A percentile compares a stretch with the other conserved stretches of the same genome.
Evolutionary conservation across 495 filamentous ascomycete genomes (phyloP).

Genomic region (Xylaria acuta): DNA sequence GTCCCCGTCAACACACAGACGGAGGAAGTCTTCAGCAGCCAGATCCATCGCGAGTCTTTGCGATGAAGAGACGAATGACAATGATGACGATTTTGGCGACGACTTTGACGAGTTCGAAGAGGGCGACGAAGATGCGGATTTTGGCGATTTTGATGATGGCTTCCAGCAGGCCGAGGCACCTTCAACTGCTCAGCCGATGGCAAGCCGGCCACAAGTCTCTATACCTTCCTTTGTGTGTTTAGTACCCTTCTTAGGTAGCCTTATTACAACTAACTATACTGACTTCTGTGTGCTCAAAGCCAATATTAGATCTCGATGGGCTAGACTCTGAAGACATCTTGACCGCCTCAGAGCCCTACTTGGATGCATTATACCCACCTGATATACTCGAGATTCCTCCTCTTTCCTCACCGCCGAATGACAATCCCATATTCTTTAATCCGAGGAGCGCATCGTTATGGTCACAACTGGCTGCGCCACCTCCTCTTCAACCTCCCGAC

Average conservation of each 20-base stretch:
- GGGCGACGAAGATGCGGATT: conserved; percentile 75
- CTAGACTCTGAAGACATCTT: conserved; percentile 59
- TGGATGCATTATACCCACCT: conserved; percentile 63
- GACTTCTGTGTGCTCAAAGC: conserved; percentile 50
- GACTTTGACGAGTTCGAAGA: conserved; percentile 98
- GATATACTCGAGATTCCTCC: conserved; percentile 56
- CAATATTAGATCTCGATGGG: conserved; percentile 75
- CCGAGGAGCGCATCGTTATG: conserved; percentile 83
- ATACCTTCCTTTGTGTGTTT: conserved; percentile 54
- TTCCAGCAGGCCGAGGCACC: conserved; percentile 70
- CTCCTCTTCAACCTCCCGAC: conserved; percentile 92
- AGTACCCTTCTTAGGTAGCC: conserved; percentile 40
- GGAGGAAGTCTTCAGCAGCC: conserved; percentile 51
- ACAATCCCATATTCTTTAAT: conserved; percentile 69
- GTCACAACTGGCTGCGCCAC: conserved; percentile 94
- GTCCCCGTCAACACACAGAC: conserved; percentile 33
- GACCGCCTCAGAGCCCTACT: conserved; percentile 58
- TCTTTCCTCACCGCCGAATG: conserved; percentile 53
- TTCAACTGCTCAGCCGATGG: conserved; percentile 50
- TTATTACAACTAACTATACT: conserved; percentile 37
- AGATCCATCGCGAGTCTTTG: conserved; percentile 42
- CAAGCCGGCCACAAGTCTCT: conserved; percentile 58
- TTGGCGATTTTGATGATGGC: conserved; percentile 89
- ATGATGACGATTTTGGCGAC: conserved; percentile 71
- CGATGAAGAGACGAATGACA: conserved; percentile 49